Evolutionary conservation across 2,329 filamentous ascomycete species (phyloP).

Genomic region (Corynespora cassiicola): DNA sequence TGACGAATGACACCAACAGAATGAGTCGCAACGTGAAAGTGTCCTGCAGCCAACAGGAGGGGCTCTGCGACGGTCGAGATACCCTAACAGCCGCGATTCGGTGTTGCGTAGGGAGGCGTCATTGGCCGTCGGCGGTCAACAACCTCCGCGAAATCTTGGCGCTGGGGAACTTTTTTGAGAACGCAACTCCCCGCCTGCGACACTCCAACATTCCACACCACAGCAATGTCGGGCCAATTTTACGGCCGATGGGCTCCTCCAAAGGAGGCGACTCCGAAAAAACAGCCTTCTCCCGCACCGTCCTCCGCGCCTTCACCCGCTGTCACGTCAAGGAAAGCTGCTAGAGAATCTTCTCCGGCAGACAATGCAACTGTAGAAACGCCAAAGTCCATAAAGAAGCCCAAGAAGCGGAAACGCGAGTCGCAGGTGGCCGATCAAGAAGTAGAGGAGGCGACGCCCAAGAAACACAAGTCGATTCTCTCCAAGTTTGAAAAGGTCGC

Average conservation of each 20-base stretch:
- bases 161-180: constrained; percentile 23
- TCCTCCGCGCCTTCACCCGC: too few species aligned
- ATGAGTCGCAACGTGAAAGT: neutral
- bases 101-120: constrained; percentile 19
- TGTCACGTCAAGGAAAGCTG: too few species aligned
- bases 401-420: constrained; percentile 43
- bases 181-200: constrained; percentile 2
- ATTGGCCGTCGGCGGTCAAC: constrained; percentile 31
- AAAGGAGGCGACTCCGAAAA: too few species aligned
- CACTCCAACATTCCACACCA: too few species aligned
- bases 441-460: constrained; percentile 33
- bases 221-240: too few species aligned
- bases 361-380: constrained; percentile 6
- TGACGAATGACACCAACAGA: too few species aligned
- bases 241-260: too few species aligned
- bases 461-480: constrained; percentile 49
- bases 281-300: too few species aligned
- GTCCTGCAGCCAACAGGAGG: too few species aligned
- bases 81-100: constrained; percentile 5
- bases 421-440: constrained; percentile 28
- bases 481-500: constrained; percentile 54
- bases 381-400: constrained; percentile 34
- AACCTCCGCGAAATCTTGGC: constrained; percentile 38
- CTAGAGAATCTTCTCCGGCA: constrained; percentile 5
- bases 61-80: constrained; percentile 1